Percentiles rank a stretch among this genome's conserved stretches.
These are phyloP conservation scores for Casaregolazyma lundiana DNA, from an alignment of 1,139 yeast species.

Conservation along the genomic window DNA sequence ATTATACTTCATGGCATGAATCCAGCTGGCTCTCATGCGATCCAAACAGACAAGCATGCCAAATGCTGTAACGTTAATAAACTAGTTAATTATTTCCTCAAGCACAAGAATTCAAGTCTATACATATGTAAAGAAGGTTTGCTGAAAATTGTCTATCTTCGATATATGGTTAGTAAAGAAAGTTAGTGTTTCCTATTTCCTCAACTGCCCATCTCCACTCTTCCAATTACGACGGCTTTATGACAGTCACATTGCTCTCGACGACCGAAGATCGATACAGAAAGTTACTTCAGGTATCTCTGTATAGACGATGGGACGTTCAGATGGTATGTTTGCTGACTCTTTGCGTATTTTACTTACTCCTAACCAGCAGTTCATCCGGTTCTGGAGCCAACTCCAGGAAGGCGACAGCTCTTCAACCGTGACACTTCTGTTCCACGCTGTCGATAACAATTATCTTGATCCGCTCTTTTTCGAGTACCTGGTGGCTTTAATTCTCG, in stretches of 20 bases:
- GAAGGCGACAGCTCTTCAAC: slow-evolving; percentile 21
- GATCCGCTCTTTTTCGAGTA: slow-evolving; percentile 33
- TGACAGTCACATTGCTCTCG: slow-evolving; percentile 14
- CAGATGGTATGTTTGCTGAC: slow-evolving; percentile 15
- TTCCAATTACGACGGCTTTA: neutral
- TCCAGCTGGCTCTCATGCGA: too few species aligned
- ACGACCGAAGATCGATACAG: slow-evolving; percentile 19
- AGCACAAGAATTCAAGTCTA: too few species aligned
- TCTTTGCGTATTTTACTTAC: neutral
- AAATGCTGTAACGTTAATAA: too few species aligned
- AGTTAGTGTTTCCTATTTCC: too few species aligned
- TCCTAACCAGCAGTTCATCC: slow-evolving; percentile 20
- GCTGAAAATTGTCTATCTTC: too few species aligned
- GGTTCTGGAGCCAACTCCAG: slow-evolving; percentile 31
- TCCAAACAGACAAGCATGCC: too few species aligned
- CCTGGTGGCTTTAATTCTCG: slow-evolving; percentile 27
- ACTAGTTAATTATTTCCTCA: too few species aligned
- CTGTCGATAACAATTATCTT: slow-evolving; percentile 15
- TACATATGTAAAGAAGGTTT: too few species aligned
- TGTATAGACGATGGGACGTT: slow-evolving; percentile 21
- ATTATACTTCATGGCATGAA: too few species aligned
- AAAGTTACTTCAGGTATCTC: slow-evolving; percentile 21
- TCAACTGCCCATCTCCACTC: neutral
- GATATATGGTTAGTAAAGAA: too few species aligned
- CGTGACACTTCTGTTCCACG: slow-evolving; percentile 8